A percentile compares a stretch with the other conserved stretches of the same genome.
Evolutionary conservation across 495 filamentous ascomycete species (phyloP).

Genomic region (Penicillium turbatum): DNA sequence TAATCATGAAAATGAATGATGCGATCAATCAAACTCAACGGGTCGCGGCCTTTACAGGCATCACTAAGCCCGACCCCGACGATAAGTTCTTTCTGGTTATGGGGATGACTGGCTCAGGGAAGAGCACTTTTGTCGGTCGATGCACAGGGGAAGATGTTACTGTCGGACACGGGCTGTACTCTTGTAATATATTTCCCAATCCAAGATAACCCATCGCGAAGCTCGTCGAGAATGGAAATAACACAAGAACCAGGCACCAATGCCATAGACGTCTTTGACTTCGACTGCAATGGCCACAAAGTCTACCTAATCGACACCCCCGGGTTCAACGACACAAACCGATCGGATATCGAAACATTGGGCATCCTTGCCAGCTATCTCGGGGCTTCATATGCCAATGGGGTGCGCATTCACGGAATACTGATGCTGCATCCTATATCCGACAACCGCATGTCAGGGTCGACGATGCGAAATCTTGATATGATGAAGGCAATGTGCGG

Average conservation of each 20-base stretch:
- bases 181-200: not conserved
- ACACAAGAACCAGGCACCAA: not conserved
- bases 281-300: slow-evolving; percentile 5
- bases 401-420: slow-evolving; percentile 23
- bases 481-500: slow-evolving; percentile 28
- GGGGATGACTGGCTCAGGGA: slow-evolving; percentile 30
- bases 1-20: not conserved
- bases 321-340: slow-evolving; percentile 48
- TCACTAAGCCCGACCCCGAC: not conserved
- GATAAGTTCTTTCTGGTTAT: slow-evolving; percentile 29
- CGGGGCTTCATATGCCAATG: slow-evolving; percentile 19
- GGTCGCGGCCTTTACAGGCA: not conserved
- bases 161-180: slow-evolving; percentile 18
- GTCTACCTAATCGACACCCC: slow-evolving; percentile 46
- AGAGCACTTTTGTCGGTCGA: slow-evolving; percentile 20
- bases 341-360: slow-evolving; percentile 39
- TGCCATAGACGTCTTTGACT: slow-evolving; percentile 2
- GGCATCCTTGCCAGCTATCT: slow-evolving; percentile 28
- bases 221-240: not conserved
- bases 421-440: slow-evolving; percentile 27
- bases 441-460: slow-evolving; percentile 20
- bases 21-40: not conserved
- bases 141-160: slow-evolving; percentile 13
- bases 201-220: no score
- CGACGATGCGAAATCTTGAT: slow-evolving; percentile 16